A percentile compares a stretch with the other conserved stretches of the same genome.
Conservation (phyloP, 129 eudicot genomes). For the Cynara cardunculus region DNA sequence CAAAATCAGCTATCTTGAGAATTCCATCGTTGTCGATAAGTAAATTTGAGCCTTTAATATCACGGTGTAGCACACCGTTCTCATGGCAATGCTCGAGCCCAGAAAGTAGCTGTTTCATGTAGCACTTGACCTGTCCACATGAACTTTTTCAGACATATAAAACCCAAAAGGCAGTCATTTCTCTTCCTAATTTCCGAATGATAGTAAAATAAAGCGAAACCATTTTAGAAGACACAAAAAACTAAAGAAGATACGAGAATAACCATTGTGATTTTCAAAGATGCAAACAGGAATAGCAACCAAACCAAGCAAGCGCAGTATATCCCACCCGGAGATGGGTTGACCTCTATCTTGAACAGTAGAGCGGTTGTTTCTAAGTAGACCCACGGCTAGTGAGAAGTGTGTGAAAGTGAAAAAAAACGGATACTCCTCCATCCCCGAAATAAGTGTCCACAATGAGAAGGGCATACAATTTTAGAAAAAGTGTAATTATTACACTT, state of each 20-base stretch:
- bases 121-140: conserved; percentile 52
- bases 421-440: neutral
- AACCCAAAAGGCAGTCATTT: neutral
- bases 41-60: conserved; percentile 57
- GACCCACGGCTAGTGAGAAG: neutral
- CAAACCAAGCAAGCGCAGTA: too few species aligned
- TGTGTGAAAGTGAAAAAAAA: neutral
- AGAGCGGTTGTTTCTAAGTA: too few species aligned
- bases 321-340: too few species aligned
- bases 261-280: neutral
- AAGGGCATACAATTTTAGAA: neutral
- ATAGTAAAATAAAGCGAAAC: neutral
- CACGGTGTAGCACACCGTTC: conserved; percentile 55
- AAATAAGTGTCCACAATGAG: neutral
- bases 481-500: neutral
- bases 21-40: conserved; percentile 42
- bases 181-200: neutral
- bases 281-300: neutral
- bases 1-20: conserved; percentile 58
- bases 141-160: conserved; percentile 13
- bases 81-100: conserved; percentile 71
- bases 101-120: conserved; percentile 45
- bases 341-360: too few species aligned
- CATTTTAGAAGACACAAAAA: neutral
- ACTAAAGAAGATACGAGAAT: neutral